Evolutionary conservation across 2,329 filamentous ascomycete genomes (phyloP), one percentile per base, ranked within the genome.

Genomic region (Pseudogymnoascus sp.): DNA sequence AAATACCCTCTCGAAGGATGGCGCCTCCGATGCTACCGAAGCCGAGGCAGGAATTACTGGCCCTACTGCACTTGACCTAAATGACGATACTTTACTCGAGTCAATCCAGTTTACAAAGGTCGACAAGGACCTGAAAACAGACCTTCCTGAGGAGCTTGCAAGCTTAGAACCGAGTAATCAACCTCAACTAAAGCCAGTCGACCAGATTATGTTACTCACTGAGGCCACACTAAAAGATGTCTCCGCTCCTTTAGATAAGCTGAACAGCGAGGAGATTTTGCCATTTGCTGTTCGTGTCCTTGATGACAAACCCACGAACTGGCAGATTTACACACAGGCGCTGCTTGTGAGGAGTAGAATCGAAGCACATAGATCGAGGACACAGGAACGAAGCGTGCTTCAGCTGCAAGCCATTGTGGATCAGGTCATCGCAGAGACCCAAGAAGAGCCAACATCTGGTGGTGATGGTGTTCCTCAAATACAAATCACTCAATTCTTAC

Each of bases 321-420:
- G 94, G 94, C 94, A 97, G 71, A 86, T 96, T 33, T 97, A 97
- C 71, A 96, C 94, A 0, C 92, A 97, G 70, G 94, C 91, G 0
- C 77, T 99, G 7, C 79, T 99, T 0, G 89, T 97, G 1, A 82
- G 94, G 45, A 95, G 90, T 62, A 82, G 94, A 13, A 92, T 97
- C 59, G 94, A 99, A 73, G 81, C 92, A 0, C 92, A 95, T 73
- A 83, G 84, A 59, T 90, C 92, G 59, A 81, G 92, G 59, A 99
- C 94, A 0, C 80, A 95, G 35, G 94, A 99, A 74, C 81, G 94
- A 62, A 90, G 90, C 48, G 83, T 99, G 0, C 76, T 99, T 18
- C 94, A 99, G 73, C 82, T 99, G 65, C 94, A 99, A 73, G 92
- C 92, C 1, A 83, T 99, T 0, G 92, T 96, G 1, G 94, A 99